phyloP scores from a whole-genome alignment of 352 stramenopile genomes.

The Globisporangium irregulare region DNA sequence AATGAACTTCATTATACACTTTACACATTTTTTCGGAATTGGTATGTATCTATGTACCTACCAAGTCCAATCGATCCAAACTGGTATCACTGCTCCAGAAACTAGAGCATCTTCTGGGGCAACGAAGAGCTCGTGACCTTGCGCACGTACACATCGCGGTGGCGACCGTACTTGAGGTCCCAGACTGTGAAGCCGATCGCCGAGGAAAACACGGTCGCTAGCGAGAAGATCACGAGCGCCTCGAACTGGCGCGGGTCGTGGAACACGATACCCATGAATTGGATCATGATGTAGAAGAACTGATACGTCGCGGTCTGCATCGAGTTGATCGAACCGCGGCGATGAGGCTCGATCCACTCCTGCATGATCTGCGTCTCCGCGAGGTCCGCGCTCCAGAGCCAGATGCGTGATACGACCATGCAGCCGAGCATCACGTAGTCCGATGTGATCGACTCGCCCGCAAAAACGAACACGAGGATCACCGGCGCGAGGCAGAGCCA shows the following conservation, averaged over 20 bases:
- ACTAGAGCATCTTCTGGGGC: background rate
- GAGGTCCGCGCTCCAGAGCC: conserved; percentile 58
- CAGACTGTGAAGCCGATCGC: conserved; percentile 53
- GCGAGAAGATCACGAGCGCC: conserved; percentile 51
- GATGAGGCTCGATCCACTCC: conserved; percentile 27
- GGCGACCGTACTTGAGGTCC: conserved; percentile 43
- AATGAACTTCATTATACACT: no score
- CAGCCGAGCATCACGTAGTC: conserved; percentile 58
- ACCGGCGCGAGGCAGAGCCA: conserved; percentile 50
- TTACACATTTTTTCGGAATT: no score
- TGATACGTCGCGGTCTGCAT: conserved; percentile 67
- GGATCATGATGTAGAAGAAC: conserved; percentile 62
- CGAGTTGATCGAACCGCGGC: conserved; percentile 53
- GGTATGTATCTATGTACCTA: no score
- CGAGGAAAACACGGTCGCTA: conserved; percentile 38
- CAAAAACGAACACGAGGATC: conserved; percentile 33
- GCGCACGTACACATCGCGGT: conserved; percentile 34
- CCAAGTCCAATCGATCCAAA: no score
- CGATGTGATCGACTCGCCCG: conserved; percentile 37
- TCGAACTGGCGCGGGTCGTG: conserved; percentile 53
- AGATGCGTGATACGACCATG: conserved; percentile 47
- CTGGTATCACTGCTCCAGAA: no score
- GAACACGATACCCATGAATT: conserved; percentile 47
- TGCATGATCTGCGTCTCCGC: conserved; percentile 65
- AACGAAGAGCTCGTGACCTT: background rate